Evolutionary conservation across 352 stramenopile species (phyloP), one percentile per base, ranked within the genome.

Genomic region (Globisporangium paroecandrum): DNA sequence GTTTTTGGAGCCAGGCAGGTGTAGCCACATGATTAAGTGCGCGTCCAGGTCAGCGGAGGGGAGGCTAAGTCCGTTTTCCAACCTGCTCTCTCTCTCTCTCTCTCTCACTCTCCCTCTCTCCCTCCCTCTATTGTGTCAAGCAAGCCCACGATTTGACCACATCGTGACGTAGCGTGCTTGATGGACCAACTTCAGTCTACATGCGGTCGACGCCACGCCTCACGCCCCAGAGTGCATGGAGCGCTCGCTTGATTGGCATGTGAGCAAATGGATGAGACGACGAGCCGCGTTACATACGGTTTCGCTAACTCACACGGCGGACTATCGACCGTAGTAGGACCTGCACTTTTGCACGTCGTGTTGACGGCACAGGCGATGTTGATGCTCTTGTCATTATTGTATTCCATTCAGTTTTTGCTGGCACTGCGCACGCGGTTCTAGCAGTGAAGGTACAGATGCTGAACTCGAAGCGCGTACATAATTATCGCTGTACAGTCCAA

Each of bases 21-120:
- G 47, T 27, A 55, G 47, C 47, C 47, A 55, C 47, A 6, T 55
- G 2, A n/a, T 55, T 55, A 55, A 55, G 47, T 55, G 47, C 47
- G 47, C n/a, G 47, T 51, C 2, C 47, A 15, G 20, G n/a, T 8
- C 13, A 27, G 6, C 2, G 15, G 8, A 7, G 47, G 2, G 6
- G 8, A 25, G 8, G 3, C 13, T 8, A 55, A 27, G 47, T 55
- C 3, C 47, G n/a, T 4, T 27, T 55, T 18, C 8, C 18, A n/a
- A 29, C 8, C 3, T 32, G 27, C 27, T 32, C 27, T 32, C 27
- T 32, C 27, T 32, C 25, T 27, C 25, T 27, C 25, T 1, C 22
- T 55, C 10, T 3, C 22, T 55, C n/a, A n/a, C 27, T 32, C 27
- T 32, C 27, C 4, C 25, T 27, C 25, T 27, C 25, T 1, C 22